These are phyloP conservation scores for Fusarium guadeloupense DNA, from an alignment of 2,329 filamentous ascomycete species.

Conservation along the genomic window DNA sequence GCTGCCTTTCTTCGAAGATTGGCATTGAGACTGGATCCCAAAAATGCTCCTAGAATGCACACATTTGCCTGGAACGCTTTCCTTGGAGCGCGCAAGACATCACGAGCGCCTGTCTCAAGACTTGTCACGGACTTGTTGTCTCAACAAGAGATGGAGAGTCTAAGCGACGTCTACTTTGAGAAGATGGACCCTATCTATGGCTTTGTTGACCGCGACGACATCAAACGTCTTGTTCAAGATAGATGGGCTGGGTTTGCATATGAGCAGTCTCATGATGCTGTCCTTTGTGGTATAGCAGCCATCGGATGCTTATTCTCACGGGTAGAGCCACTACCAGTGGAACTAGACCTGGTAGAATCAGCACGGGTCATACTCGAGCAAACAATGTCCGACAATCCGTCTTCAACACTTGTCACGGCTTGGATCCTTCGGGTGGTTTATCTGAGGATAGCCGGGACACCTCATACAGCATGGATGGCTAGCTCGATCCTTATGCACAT, in stretches of 20 bases:
- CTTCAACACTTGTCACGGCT: constrained; percentile 53
- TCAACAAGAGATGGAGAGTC: constrained; percentile 56
- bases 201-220: constrained; percentile 52
- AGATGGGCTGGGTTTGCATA: constrained; percentile 47
- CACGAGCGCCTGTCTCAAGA: constrained; percentile 37
- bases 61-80: constrained; percentile 65
- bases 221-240: constrained; percentile 44
- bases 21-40: constrained; percentile 62
- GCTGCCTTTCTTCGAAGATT: constrained; percentile 64
- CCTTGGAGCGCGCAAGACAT: constrained; percentile 42
- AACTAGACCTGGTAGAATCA: constrained; percentile 57
- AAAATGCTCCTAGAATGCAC: constrained; percentile 61
- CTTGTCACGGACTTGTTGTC: constrained; percentile 58
- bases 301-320: constrained; percentile 63
- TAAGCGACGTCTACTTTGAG: constrained; percentile 60
- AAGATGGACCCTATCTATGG: constrained; percentile 63
- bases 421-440: constrained; percentile 65
- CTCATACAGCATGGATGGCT: constrained; percentile 65
- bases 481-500: constrained; percentile 67
- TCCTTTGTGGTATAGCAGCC: constrained; percentile 65
- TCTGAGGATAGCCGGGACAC: constrained; percentile 61
- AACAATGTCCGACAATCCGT: constrained; percentile 45
- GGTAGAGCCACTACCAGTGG: constrained; percentile 50
- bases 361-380: constrained; percentile 58
- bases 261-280: constrained; percentile 41